Evolutionary conservation across 345 rosid species (phyloP), one percentile per base, ranked within the genome.

Genomic region (Litchi chinensis): DNA sequence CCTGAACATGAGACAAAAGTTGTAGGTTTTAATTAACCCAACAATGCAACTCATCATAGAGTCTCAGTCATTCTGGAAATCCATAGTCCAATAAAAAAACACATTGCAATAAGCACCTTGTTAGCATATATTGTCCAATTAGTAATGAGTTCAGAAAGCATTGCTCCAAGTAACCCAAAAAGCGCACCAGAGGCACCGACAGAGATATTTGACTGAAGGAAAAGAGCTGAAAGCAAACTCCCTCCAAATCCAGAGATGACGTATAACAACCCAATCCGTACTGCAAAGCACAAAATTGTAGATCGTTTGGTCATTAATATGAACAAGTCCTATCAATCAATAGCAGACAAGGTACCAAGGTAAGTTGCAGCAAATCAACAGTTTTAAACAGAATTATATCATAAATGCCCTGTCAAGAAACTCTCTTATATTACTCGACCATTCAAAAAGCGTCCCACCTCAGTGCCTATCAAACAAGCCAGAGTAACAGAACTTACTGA

Each of bases 141-240:
- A 52, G 93, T 93, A 66, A 96, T 90, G 80, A 96, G 97, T 82
- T 96, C 99, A 59, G 99, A 94, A 15, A 96, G 98, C 98, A 96
- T 94, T 78, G 91, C 90, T 50, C 99, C 99, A 21, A 96, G 93
- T 70, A 96, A 85, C 65, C 98, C 99, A 87, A 96, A 94, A 41
- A 96, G 92, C 0, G 97, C 97, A 86, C 99, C 99, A 59, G 99
- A 96, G 48, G 99, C 99, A 76, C 99, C 99, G 68, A 96, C 99
- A 0, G 98, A 96, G 82, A 96, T 86, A 75, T 82, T 87, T 28
- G 91, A 73, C 80, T 91, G 92, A 68, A 96, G 85, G 80, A 96
- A 96, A 75, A 96, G 95, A 59, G 91, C 97, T 15, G 99, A 96
- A 78, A 96, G 71, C 86, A 96, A 81, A 68, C 99, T 96, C 84